Evolutionary conservation across 805 yeast species (phyloP), one percentile per base, ranked within the genome.

Genomic region (Cyberlindnera samutprakarnensis): DNA sequence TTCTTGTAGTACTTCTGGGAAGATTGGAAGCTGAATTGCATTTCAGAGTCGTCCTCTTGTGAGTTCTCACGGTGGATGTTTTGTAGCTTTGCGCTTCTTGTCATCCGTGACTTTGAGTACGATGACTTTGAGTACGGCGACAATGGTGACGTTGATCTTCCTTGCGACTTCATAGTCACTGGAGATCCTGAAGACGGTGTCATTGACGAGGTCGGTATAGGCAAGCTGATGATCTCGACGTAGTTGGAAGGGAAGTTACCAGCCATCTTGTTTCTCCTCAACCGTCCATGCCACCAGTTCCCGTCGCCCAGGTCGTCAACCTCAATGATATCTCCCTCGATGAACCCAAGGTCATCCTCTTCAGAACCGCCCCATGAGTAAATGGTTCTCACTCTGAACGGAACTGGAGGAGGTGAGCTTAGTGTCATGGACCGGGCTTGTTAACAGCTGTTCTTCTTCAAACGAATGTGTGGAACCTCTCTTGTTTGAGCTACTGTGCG

Each of bases 331-430:
- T 92, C 97, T 31, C 94, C 95, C 59, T 92, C 97, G 14, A 88
- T 70, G 53, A 92, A 92, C 1, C 97, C 97, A 26, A 92, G 65
- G 51, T 92, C 96, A 28, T 83, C 81, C 34, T 78, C 83, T 47
- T 82, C 75, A 49, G 86, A 87, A 12, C 96, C 97, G 14, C 96
- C 78, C 96, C 96, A 88, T 16, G 95, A 85, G 52, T 83, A 90
- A 24, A 72, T 71, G 8, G 98, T 92, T 50, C 72, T 73, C 20
- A 80, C 94, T 50, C 68, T 68, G 56, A 84, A 84, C 4, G 94
- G 94, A 13, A 71, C 62, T 18, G 61, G 58, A 20, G 70, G 70
- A 8, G 21, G 21, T 8, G 21, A n/a, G n/a, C n/a, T n/a, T 12
- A 31, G 24, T 10, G 44, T 25, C 49, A 47, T 45, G n/a, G n/a